Percentiles rank a stretch among this genome's conserved stretches.
Evolutionary conservation across 257 asterid species (phyloP).

Genomic region (Parsonsia alboflavescens): DNA sequence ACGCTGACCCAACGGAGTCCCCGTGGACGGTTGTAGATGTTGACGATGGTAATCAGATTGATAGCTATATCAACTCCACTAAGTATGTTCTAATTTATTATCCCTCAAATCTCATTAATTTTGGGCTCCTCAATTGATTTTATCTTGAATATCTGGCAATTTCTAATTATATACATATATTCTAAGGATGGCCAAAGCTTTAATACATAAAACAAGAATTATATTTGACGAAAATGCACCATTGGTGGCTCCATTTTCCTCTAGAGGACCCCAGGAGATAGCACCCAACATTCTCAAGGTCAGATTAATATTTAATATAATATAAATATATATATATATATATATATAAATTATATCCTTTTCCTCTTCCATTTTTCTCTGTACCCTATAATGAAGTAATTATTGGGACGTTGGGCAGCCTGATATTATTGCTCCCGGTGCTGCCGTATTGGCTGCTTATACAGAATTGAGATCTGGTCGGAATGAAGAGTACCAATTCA

Average conservation of each 20-base stretch:
- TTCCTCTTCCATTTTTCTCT: no score
- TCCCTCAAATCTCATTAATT: no score
- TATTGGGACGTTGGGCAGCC: constrained; percentile 51
- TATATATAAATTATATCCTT: no score
- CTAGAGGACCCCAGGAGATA: constrained; percentile 62
- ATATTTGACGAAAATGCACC: constrained; percentile 33
- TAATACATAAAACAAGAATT: constrained; percentile 40
- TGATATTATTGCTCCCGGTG: constrained; percentile 81
- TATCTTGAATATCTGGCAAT: no score
- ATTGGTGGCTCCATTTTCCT: constrained; percentile 49
- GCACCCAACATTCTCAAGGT: constrained; percentile 66
- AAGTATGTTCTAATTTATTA: constrained; percentile 30
- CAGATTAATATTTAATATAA: background rate
- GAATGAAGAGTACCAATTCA: constrained; percentile 25
- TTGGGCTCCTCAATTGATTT: no score
- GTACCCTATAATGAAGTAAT: background rate
- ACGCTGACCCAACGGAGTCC: constrained; percentile 25
- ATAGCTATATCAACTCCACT: constrained; percentile 54
- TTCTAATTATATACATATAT: background rate
- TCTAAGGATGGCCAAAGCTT: constrained; percentile 46
- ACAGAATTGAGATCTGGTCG: constrained; percentile 17
- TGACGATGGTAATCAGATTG: constrained; percentile 33
- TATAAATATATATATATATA: no score
- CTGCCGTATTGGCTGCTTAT: constrained; percentile 60
- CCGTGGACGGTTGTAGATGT: constrained; percentile 32